A percentile compares a stretch with the other conserved stretches of the same genome.
phyloP scores from a whole-genome alignment of 805 yeast species.

The Candida sonorensis region DNA sequence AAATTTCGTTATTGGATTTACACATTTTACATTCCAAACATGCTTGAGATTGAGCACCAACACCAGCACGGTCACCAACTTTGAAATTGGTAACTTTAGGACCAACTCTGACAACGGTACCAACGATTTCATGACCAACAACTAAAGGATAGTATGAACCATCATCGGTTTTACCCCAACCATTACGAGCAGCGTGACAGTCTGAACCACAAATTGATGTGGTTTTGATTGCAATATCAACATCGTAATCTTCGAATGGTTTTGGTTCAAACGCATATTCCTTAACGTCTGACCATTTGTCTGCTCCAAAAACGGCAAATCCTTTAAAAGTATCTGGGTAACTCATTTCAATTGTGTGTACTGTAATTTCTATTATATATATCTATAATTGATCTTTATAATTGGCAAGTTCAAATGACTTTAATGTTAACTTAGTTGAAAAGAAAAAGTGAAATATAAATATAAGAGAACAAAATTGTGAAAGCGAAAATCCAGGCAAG shows the following conservation, averaged over 20 bases:
- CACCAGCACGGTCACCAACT: constrained; percentile 73
- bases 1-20: constrained; percentile 40
- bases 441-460: too few species aligned
- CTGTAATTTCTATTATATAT: too few species aligned
- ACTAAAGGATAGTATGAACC: constrained; percentile 24
- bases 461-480: too few species aligned
- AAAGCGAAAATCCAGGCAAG: too few species aligned
- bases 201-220: constrained; percentile 61
- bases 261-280: constrained; percentile 28
- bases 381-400: too few species aligned
- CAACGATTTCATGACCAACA: constrained; percentile 62
- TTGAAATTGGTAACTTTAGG: constrained; percentile 41
- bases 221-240: constrained; percentile 35
- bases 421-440: too few species aligned
- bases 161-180: constrained; percentile 37
- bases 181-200: constrained; percentile 40
- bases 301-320: constrained; percentile 30
- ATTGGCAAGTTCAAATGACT: not conserved
- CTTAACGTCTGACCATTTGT: constrained; percentile 28
- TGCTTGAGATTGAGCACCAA: constrained; percentile 63
- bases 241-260: constrained; percentile 33
- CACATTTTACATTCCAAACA: constrained; percentile 62
- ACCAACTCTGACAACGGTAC: constrained; percentile 55
- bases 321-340: constrained; percentile 34
- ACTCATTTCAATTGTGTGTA: constrained; percentile 18